Evolutionary conservation across 805 yeast species (phyloP), one percentile per base, ranked within the genome.

Genomic region (Clavispora fructus): DNA sequence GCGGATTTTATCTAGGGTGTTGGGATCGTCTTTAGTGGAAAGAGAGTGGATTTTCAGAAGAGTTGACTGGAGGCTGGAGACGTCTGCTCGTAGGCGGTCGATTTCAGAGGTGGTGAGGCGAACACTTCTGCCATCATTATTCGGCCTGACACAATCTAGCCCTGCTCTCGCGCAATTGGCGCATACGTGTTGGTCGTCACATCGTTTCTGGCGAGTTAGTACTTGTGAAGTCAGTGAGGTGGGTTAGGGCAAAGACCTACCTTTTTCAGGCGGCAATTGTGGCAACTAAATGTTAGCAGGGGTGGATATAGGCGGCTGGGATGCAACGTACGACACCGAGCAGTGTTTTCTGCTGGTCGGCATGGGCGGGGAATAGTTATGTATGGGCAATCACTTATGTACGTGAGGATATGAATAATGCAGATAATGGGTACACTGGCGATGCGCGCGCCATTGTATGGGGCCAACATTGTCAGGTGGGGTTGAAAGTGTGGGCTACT

Each of bases 201-300:
- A 53, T 19, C 47, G 48, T 29, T 41, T 45, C 56, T 51, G 40
- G 5, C 6, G 12, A 31, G 35, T 40, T 26, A 42, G 40, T 14
- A 26, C 9, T 25, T 9, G 8, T 13, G 28, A 8, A 10, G 17
- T 2, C 2, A 17, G 4, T 17, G 23, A n/a, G 29, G 7, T 3
- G 19, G 28, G 23, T 19, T 19, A 5, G 23, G 23, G 23, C 6
- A 29, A 7, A 23, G 26, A 27, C 35, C 35, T 46, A 53, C 55
- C 46, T 53, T 54, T 26, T 43, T 44, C 13, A 35, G 14, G n/a
- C 57, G 50, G 39, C 58, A 53, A 40, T 47, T 51, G 12, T 29
- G 33, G 30, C 57, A 54, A 23, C 56, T 51, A 9, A 13, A 13
- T 17, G 30, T 44, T 41, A 44, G 47, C 25, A 35, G 41, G 8